Base-by-base conservation (phyloP, 1,139 yeast genomes). In the Taphrina flavorubra region DNA sequence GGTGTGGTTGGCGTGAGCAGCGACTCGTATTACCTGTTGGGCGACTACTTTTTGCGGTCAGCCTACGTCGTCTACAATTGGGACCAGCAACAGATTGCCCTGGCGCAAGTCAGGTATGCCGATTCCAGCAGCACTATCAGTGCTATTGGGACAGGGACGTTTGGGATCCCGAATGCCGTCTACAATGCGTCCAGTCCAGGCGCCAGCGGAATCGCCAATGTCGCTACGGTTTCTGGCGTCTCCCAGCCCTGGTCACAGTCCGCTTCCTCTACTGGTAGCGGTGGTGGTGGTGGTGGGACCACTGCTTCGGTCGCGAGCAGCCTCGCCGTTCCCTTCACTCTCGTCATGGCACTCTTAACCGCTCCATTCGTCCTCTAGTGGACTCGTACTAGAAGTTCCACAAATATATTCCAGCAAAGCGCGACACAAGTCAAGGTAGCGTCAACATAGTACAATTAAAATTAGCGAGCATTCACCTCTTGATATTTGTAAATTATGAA, bases 51-150 rank as follows among this genome's bases (percentile, higher is more conserved):
- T 78, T 79, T 92, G 74, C 82, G 90, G 71, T 81, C 85, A 66
- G 92, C 90, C 10, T 91, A 91, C 76, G 85, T 87, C 67, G 96
- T 90, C 56, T 90, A 84, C 74, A 95, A 91, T 77, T 79, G 90
- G 72, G 92, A 88, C 46, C 84, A 83, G 72, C 78, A 80, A 68
- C 85, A 86, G 74, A 81, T 91, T 39, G 60, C 60, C 16, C 46
- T 56, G 13, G 60, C 60, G 8, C 60, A 56, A 13, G 49, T 56
- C 4, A 10, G 16, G 37, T 56, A 56, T 36, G 36, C 60, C 46
- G 49, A 56, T 31, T 18, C 49, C 36, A 39, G 36, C 49, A 20
- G 36, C 53, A 40, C n/a, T 36, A 56, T 56, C 36, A 18, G 44
- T 2, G 49, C 60, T 34, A 56, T 56, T 47, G 16, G 16, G 1